Base-by-base conservation (phyloP, 2,329 filamentous ascomycete species). In the Metarhizium anisopliae region DNA sequence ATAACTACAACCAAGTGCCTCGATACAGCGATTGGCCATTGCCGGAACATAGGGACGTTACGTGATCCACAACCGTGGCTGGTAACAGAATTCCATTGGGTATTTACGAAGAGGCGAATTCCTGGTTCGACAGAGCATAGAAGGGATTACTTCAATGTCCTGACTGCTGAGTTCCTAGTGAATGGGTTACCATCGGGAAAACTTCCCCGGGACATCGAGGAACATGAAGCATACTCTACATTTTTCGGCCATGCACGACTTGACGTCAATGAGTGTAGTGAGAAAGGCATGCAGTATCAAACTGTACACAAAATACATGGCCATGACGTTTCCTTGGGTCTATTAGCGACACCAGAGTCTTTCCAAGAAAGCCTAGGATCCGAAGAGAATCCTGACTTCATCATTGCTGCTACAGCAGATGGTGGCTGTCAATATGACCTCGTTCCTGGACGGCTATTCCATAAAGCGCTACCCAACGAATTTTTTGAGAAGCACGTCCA, bases 111-210 rank as follows among this genome's bases (percentile, higher is more conserved):
- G 7, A 20, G 43, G n/a, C 43, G 25, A 29, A 25, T 29, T 5
- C 8, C n/a, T 25, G n/a, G 14, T 10, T 51, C 16, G 18, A 3
- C 8, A 38, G 32, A 10, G 14, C 2, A 36, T 14, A 5, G 25
- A 14, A 7, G 0, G 13, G 69, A 80, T 3, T 72, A 77, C 30
- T 77, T 76, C 59, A 80, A 81, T 58, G 51, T 82, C 0, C 59
- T 85, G 2, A 77, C 71, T 0, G 80, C 76, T 0, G 69, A 76
- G 29, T 65, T 86, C 0, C 68, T 83, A 0, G 72, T 84, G 0
- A 71, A 83, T 55, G 80, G 81, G 0, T 47, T 67, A 1, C 80
- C 78, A 0, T 59, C 83, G 0, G 63, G 71, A 4, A 71, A 75
- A 2, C 68, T 84, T 0, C 81, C 81, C 0, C 2, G 11, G 0